Base-by-base conservation (phyloP, 768 basidiomycete species). In the Lactarius deliciosus region DNA sequence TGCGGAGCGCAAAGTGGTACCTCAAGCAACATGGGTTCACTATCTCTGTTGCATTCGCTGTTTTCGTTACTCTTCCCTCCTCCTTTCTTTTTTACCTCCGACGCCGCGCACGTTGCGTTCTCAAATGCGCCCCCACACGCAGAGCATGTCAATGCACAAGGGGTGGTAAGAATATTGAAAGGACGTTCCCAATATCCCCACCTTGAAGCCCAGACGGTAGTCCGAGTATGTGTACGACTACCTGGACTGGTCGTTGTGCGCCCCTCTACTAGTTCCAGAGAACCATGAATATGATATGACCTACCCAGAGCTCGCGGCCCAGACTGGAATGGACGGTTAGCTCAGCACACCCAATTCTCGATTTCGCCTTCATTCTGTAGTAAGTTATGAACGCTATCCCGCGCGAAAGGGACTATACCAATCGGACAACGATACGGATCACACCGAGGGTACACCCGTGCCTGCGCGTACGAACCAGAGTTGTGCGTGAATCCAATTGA, bases 21-120 rank as follows among this genome's bases (percentile, higher is more conserved):
- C 15, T 68, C 53, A 68, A 68, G 62, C 66, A 67, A 38, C 66
- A 67, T 41, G 53, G 64, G 16, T 64, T 63, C 25, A 67, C 62
- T 30, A 56, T 57, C 53, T 60, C 66, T 38, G 65, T 61, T 63
- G 13, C 38, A 47, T 9, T 11, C 30, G 16, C 55, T 3, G 2
- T 56, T 32, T 16, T 8, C 38, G 38, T 15, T 15, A 15, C 13
- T 40, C 38, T 40, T 15, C 38, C 10, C 13, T 3, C 13, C 13
- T 40, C 3, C 5, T 5, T 40, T 15, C 5, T 5, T 40, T 25
- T 1, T 25, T 18, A n/a, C 22, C 16, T 50, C 30, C n/a, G 3
- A 9, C 6, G 8, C 22, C 22, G 47, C 36, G 36, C 11, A 10
- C 22, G 4, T 22, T 10, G 22, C 41, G 10, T 22, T 11, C 4